Percentiles rank a stretch among this genome's conserved stretches.
phyloP scores from a whole-genome alignment of 768 basidiomycete species.

The Tulasnella calospora region DNA sequence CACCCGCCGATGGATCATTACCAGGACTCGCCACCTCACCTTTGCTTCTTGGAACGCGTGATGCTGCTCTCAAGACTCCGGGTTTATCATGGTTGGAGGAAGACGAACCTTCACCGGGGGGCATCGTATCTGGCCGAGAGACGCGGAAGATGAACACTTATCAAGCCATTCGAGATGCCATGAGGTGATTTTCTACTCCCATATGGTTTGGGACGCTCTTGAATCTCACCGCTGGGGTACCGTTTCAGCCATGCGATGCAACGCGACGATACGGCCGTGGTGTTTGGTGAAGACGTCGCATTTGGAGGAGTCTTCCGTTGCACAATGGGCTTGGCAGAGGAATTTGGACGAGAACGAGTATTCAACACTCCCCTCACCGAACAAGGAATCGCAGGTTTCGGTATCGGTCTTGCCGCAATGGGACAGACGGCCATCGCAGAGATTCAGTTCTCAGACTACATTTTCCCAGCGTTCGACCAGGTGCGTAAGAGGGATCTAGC shows the following conservation, averaged over 20 bases:
- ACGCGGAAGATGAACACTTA: slow-evolving; percentile 95
- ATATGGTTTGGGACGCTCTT: background rate
- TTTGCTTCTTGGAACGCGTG: slow-evolving; percentile 59
- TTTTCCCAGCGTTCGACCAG: slow-evolving; percentile 93
- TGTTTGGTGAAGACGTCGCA: slow-evolving; percentile 84
- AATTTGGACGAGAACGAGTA: slow-evolving; percentile 90
- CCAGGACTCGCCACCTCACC: slow-evolving; percentile 67
- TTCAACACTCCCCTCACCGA: slow-evolving; percentile 94
- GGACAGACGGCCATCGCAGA: slow-evolving; percentile 94
- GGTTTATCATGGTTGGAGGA: slow-evolving; percentile 69
- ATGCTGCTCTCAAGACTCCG: slow-evolving; percentile 64
- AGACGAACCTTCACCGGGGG: slow-evolving; percentile 43
- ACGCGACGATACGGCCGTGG: slow-evolving; percentile 81
- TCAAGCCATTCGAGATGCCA: slow-evolving; percentile 85
- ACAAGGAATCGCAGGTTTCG: slow-evolving; percentile 93
- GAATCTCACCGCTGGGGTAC: background rate
- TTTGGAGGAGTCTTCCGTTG: slow-evolving; percentile 95
- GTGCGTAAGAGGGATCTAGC: slow-evolving; percentile 39
- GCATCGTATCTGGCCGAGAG: slow-evolving; percentile 59
- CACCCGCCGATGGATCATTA: slow-evolving; percentile 74
- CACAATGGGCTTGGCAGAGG: slow-evolving; percentile 89
- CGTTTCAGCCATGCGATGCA: slow-evolving; percentile 66
- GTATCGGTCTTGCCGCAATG: slow-evolving; percentile 86
- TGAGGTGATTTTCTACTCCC: slow-evolving; percentile 50
- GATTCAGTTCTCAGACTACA: slow-evolving; percentile 82